Base-by-base conservation (phyloP, 352 stramenopile species). In the Globisporangium solare region DNA sequence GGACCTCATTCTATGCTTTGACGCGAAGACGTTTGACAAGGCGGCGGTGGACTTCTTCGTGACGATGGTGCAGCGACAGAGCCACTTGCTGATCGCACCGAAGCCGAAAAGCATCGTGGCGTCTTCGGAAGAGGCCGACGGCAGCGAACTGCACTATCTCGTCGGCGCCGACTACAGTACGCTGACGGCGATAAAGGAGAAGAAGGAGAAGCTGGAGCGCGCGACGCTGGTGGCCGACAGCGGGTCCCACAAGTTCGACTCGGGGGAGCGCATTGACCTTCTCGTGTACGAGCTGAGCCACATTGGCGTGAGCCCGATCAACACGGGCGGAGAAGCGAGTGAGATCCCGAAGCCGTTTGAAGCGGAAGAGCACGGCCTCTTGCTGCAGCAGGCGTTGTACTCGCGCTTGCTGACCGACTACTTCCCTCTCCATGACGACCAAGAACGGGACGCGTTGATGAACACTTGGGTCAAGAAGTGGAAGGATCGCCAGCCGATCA, bases 401-500 rank as follows among this genome's bases (percentile, higher is more conserved):
- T 72, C 77, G 15, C 70, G 76, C 17, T 60, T 94, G 2, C 57
- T 92, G 41, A 78, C 59, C 21, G 79, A 91, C 37, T 78, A 83
- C 48, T 92, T 92, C 47, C 80, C 80, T 4, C 65, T 94, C 18
- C 84, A 94, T 51, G 73, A 94, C 45, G 74, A 88, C 61, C 60
- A 69, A 35, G 84, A 92, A 59, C 81, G 82, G 47, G 75, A 68
- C 31, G 54, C 74, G 17, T 64, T 94, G 27, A 69, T 92, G 24
- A 67, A 86, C 17, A 76, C 51, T 12, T 94, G 84, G 84, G 84
- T 94, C 39, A 94, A 92, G 54, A 54, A 81, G 37, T 88, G 79
- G 74, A 68, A 64, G 14, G 71, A 66, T 0, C 51, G 68, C 3
- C 79, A 89, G 62, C 82, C 84, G 21, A 53, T 94, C 0, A 73